These are phyloP conservation scores for Fusarium fracticaudum DNA, from an alignment of 2,329 filamentous ascomycete species.

Conservation along the genomic window DNA sequence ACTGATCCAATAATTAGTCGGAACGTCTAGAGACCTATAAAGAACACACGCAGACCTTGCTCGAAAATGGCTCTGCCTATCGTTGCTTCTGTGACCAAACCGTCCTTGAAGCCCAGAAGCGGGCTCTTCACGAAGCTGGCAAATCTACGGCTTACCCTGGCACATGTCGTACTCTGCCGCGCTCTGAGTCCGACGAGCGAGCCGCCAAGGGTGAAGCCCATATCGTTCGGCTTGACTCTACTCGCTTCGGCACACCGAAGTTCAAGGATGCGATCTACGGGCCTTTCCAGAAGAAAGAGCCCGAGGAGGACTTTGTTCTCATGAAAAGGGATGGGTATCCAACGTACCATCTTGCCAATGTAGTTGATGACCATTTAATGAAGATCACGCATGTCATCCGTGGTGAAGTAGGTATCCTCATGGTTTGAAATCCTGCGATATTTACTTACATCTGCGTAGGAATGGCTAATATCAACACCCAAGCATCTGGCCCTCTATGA, in stretches of 20 bases:
- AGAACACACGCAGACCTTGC: conserved; percentile 73
- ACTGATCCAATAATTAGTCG: conserved; percentile 64
- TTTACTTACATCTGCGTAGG: conserved; percentile 55
- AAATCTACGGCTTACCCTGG: conserved; percentile 63
- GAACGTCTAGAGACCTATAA: conserved; percentile 79
- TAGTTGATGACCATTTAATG: conserved; percentile 96
- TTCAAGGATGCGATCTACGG: conserved; percentile 87
- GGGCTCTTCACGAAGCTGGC: conserved; percentile 65
- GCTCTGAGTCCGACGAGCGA: conserved; percentile 74
- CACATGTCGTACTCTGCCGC: conserved; percentile 74
- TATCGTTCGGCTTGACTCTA: conserved; percentile 79
- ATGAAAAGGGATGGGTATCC: conserved; percentile 92
- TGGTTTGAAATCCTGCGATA: not conserved
- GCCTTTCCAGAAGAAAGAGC: conserved; percentile 62
- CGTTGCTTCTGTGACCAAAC: conserved; percentile 89
- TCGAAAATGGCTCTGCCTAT: conserved; percentile 81
- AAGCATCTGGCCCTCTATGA: conserved; percentile 76
- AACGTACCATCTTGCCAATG: conserved; percentile 97
- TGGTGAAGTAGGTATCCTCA: conserved; percentile 68
- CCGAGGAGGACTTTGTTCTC: conserved; percentile 84
- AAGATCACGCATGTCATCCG: conserved; percentile 94
- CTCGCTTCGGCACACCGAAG: conserved; percentile 62
- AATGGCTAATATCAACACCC: conserved; percentile 96
- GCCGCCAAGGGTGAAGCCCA: conserved; percentile 75
- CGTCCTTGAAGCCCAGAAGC: conserved; percentile 73